Evolutionary conservation across 306 rosid species (phyloP).

Genomic region (Medicago ruthenica): DNA sequence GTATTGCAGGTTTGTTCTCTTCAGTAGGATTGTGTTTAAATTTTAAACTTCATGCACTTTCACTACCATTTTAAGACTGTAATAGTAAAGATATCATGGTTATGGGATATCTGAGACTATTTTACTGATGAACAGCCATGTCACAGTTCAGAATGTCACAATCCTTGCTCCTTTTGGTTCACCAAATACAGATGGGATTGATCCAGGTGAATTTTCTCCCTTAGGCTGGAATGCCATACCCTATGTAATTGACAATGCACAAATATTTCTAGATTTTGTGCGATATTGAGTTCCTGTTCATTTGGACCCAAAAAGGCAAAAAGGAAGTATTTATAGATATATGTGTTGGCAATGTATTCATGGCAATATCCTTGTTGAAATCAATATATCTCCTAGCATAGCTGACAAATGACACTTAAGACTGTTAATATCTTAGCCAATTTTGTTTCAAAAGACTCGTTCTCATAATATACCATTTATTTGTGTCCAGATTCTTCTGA

Average conservation of each 20-base stretch:
- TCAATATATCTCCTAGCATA: too few species aligned
- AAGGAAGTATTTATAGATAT: too few species aligned
- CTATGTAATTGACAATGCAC: slow-evolving; percentile 12
- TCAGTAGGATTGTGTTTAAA: slow-evolving; percentile 28
- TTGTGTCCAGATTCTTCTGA: slow-evolving; percentile 68
- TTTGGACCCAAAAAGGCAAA: too few species aligned
- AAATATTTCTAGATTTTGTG: slow-evolving; percentile 8
- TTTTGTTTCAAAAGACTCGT: background rate
- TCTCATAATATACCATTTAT: slow-evolving; percentile 40
- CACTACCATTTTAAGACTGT: slow-evolving; percentile 45
- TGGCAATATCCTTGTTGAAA: too few species aligned
- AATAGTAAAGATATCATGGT: slow-evolving; percentile 56
- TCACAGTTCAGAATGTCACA: slow-evolving; percentile 63
- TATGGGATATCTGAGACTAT: slow-evolving; percentile 55
- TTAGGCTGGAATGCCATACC: background rate
- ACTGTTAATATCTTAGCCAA: too few species aligned
- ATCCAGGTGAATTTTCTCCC: slow-evolving; percentile 64
- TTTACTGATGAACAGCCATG: slow-evolving; percentile 72
- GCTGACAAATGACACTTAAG: too few species aligned
- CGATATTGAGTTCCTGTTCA: background rate
- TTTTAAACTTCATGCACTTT: slow-evolving; percentile 34
- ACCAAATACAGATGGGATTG: slow-evolving; percentile 78
- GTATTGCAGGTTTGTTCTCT: slow-evolving; percentile 78
- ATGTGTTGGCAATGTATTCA: too few species aligned
- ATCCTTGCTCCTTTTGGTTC: slow-evolving; percentile 71